Conservation (phyloP, 371 early-diverging fungal genomes). For the Mucor circinelloides region DNA sequence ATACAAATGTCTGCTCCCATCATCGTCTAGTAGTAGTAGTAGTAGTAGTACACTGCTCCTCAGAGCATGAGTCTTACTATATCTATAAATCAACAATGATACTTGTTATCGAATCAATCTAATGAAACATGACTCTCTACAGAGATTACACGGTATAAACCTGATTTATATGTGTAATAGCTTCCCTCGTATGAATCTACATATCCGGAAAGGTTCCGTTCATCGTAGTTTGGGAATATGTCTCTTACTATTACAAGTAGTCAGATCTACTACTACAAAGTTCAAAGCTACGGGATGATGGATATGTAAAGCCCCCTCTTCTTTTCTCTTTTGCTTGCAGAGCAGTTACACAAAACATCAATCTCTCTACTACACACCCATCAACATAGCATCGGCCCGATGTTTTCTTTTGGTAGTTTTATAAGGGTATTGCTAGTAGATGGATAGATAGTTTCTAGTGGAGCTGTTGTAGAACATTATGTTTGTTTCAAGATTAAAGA, state of each 20-base stretch:
- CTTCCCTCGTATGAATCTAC: background rate
- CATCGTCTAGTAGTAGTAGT: background rate
- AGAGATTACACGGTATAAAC: too few relatives aligned
- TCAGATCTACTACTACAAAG: background rate
- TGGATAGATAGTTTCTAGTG: too few relatives aligned
- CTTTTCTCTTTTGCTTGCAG: too few relatives aligned
- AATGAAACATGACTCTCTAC: background rate
- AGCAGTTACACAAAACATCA: constrained; percentile 1
- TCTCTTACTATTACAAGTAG: too few relatives aligned
- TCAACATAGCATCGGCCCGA: background rate
- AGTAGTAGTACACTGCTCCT: background rate
- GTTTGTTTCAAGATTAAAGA: background rate
- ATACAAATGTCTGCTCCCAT: background rate
- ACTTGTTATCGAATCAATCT: background rate
- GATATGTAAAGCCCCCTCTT: too few relatives aligned
- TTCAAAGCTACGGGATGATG: background rate
- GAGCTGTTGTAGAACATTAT: background rate
- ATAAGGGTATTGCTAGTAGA: too few relatives aligned
- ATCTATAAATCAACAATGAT: background rate
- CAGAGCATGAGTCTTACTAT: background rate
- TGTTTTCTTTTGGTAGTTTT: background rate
- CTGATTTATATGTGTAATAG: too few relatives aligned
- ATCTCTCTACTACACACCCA: background rate
- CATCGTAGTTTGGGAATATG: background rate
- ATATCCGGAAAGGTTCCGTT: background rate